Conservation (phyloP, 176 grass and related monocot species). For the Aechmea fasciata region DNA sequence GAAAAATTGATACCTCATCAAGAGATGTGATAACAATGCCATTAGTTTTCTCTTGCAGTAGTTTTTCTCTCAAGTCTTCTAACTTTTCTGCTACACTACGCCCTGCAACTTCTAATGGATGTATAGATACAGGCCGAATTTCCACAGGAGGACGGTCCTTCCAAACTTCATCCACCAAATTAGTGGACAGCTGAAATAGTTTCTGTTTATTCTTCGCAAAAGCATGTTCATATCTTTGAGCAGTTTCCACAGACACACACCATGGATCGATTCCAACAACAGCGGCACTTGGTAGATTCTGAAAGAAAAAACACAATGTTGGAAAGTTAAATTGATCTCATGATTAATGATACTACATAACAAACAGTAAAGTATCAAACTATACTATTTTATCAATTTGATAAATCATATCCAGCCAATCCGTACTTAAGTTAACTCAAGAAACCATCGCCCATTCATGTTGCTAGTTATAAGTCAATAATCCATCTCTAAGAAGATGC, state of each 20-base stretch:
- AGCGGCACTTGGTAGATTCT: conserved; percentile 66
- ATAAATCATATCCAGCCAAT: neutral
- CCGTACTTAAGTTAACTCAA: neutral
- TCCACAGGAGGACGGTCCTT: conserved; percentile 51
- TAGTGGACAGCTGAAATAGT: conserved; percentile 70
- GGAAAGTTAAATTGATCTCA: conserved; percentile 5
- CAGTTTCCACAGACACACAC: conserved; percentile 71
- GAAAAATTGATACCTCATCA: conserved; percentile 62
- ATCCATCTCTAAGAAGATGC: too few relatives aligned
- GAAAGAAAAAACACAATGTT: conserved; percentile 14
- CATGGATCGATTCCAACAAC: conserved; percentile 79
- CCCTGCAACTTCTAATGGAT: conserved; percentile 76
- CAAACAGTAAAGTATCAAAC: too few relatives aligned
- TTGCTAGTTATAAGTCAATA: neutral
- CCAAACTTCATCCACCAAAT: conserved; percentile 88
- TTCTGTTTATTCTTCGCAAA: conserved; percentile 61
- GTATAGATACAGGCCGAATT: conserved; percentile 45
- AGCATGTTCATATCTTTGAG: conserved; percentile 64
- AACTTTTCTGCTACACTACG: conserved; percentile 54
- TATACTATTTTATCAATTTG: neutral
- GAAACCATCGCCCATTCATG: neutral
- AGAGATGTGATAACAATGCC: conserved; percentile 72
- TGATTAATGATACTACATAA: neutral
- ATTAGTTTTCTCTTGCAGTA: conserved; percentile 42
- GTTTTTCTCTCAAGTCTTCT: conserved; percentile 62